Percentiles rank a stretch among this genome's conserved stretches.
Evolutionary conservation across 805 yeast species (phyloP).

Genomic region (Babjeviella inositovora): DNA sequence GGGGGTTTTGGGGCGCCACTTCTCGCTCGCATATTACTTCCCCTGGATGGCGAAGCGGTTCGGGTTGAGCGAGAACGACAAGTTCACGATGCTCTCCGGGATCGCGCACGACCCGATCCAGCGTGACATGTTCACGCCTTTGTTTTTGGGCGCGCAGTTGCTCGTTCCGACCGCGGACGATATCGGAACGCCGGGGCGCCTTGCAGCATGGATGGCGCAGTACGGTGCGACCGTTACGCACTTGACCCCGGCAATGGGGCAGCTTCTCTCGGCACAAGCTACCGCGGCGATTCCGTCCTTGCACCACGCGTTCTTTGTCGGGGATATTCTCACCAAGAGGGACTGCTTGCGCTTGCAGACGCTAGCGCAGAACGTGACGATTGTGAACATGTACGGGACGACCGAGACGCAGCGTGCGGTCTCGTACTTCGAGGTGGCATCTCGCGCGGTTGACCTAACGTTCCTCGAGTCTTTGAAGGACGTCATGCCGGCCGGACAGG

Average conservation of each 20-base stretch:
- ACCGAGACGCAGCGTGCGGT: slow-evolving; percentile 99
- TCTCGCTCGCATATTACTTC: slow-evolving; percentile 90
- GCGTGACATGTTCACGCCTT: slow-evolving; percentile 97
- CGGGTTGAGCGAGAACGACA: slow-evolving; percentile 62
- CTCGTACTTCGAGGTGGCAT: slow-evolving; percentile 78
- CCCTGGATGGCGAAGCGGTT: slow-evolving; percentile 96
- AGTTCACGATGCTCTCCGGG: slow-evolving; percentile 94
- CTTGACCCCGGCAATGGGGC: slow-evolving; percentile 99
- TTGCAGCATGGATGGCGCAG: slow-evolving; percentile 94
- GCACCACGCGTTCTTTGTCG: slow-evolving; percentile 96
- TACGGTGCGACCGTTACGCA: slow-evolving; percentile 93
- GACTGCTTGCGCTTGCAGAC: slow-evolving; percentile 90
- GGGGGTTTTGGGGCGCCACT: slow-evolving; percentile 97
- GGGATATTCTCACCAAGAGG: slow-evolving; percentile 93
- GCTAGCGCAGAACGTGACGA: slow-evolving; percentile 74
- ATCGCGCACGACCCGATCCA: slow-evolving; percentile 99
- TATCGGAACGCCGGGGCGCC: slow-evolving; percentile 94
- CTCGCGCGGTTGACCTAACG: slow-evolving; percentile 48
- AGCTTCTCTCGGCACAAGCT: slow-evolving; percentile 90
- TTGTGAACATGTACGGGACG: slow-evolving; percentile 98
- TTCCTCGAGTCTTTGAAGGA: slow-evolving; percentile 81
- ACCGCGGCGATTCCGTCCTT: slow-evolving; percentile 68
- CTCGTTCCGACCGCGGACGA: slow-evolving; percentile 94
- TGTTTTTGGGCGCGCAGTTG: slow-evolving; percentile 86
- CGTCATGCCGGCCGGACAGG: slow-evolving; percentile 96